Evolutionary conservation across 1,284 basidiomycete genomes (phyloP).

Genomic region (Rhodotorula sp.): DNA sequence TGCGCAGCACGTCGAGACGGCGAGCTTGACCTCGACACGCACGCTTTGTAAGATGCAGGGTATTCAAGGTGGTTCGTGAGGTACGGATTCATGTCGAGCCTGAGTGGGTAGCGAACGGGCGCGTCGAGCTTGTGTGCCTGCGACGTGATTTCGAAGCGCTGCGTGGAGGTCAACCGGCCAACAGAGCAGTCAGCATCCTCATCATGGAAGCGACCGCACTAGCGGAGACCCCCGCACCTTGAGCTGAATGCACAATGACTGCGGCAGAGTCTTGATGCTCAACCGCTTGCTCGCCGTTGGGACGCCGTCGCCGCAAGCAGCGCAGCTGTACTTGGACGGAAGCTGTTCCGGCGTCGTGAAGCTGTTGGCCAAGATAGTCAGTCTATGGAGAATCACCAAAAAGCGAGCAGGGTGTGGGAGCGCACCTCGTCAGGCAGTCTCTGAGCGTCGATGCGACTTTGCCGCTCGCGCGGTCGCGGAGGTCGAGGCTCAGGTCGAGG

Average conservation of each 20-base stretch:
- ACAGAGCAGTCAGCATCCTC: neutral
- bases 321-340: conserved; percentile 68
- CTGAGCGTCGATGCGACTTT: conserved; percentile 5
- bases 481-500: conserved; percentile 86
- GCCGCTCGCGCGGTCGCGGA: conserved; percentile 49
- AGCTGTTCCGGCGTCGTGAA: conserved; percentile 76
- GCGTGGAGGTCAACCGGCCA: neutral
- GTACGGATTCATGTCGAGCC: conserved; percentile 84
- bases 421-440: conserved; percentile 39
- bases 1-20: conserved; percentile 50
- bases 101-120: conserved; percentile 76
- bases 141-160: conserved; percentile 84
- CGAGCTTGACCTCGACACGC: neutral
- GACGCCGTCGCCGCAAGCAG: conserved; percentile 65
- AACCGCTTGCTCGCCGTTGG: conserved; percentile 79
- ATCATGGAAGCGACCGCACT: no score
- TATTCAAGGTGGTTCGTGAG: conserved; percentile 58
- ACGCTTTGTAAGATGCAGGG: conserved; percentile 15
- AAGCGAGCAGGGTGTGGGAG: accelerated
- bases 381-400: neutral
- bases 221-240: conserved; percentile 63
- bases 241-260: conserved; percentile 91
- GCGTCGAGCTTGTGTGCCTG: conserved; percentile 74
- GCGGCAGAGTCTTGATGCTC: conserved; percentile 79
- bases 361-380: conserved; percentile 52